Base-by-base conservation (phyloP, 495 filamentous ascomycete genomes). In the Penicillium ochrochloron region DNA sequence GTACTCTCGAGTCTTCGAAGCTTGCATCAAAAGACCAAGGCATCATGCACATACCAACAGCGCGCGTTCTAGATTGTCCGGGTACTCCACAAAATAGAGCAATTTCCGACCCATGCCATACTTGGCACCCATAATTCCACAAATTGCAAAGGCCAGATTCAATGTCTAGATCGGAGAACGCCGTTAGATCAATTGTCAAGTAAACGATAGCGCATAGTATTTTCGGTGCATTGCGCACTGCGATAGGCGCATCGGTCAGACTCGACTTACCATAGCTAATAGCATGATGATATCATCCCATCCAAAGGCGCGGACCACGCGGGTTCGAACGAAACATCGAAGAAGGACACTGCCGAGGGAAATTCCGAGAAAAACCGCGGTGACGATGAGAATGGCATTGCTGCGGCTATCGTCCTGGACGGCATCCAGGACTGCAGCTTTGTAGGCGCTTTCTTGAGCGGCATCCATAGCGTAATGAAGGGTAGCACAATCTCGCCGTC, bases 201-300 rank as follows among this genome's bases (percentile, higher is more conserved):
- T 46, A n/a, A 10, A 46, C 1, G 7, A 10, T 19, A 21, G 19
- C 42, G 19, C 44, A 48, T 23, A 23, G 12, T 23, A 8, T 10
- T 2, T 10, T 2, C 11, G 10, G 44, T 7, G 44, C 27, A n/a
- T 52, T 21, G 23, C 14, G 54, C 33, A n/a, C 21, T 4, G 44
- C 19, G 8, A 21, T 11, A 39, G 42, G 54, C 15, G 31, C 12
- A 15, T 23, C 17, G 33, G 15, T n/a, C 25, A 23, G 15, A 29
- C 17, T 12, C 17, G 1, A 61, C 69, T 19, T 60, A 77, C 73
- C 76, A 76, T 75, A 0, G 76, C 76, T 2, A 68, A 2, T 5
- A 75, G 62, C 71, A 78, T 78, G 7, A 66, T 27, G 1, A 35
- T 61, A 61, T 78, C 76, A 69, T 78, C 76, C 66, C 73, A 73